A percentile compares a stretch with the other conserved stretches of the same genome.
Evolutionary conservation across 768 basidiomycete genomes (phyloP).

Genomic region (Boletus pseudo-olivaceus): DNA sequence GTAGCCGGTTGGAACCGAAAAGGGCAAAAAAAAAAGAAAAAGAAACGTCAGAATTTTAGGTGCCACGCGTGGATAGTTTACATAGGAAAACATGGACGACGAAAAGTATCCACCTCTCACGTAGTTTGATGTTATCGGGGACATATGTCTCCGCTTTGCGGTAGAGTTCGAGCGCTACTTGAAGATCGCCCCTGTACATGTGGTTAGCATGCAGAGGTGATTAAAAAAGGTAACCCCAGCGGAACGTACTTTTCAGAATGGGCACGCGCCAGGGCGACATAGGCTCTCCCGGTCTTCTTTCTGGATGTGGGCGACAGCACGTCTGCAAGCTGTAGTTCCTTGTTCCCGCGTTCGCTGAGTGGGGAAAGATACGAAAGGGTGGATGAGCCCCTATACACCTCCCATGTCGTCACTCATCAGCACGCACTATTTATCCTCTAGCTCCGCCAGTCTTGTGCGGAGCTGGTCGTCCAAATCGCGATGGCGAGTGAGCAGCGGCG

Average conservation of each 20-base stretch:
- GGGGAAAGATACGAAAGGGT: neutral
- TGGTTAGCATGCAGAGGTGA: neutral
- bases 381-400: slow-evolving; percentile 12
- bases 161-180: slow-evolving; percentile 76
- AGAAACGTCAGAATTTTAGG: slow-evolving; percentile 40
- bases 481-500: slow-evolving; percentile 60
- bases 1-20: neutral
- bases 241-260: slow-evolving; percentile 71
- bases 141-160: slow-evolving; percentile 79
- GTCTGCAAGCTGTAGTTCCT: slow-evolving; percentile 58
- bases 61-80: slow-evolving; percentile 42
- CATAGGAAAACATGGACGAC: slow-evolving; percentile 61
- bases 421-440: slow-evolving; percentile 71
- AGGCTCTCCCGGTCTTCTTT: slow-evolving; percentile 80
- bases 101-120: slow-evolving; percentile 84
- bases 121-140: slow-evolving; percentile 81
- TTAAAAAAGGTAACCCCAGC: neutral
- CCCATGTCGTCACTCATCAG: neutral
- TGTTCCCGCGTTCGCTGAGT: slow-evolving; percentile 55
- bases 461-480: slow-evolving; percentile 69
- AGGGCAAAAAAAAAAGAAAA: slow-evolving; percentile 25
- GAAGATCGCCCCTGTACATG: slow-evolving; percentile 63
- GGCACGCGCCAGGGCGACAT: slow-evolving; percentile 77
- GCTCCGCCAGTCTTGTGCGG: slow-evolving; percentile 57
- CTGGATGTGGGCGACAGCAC: slow-evolving; percentile 68